Evolutionary conservation across 495 filamentous ascomycete species (phyloP), one percentile per base, ranked within the genome.

Genomic region (Articulospora tetracladia): DNA sequence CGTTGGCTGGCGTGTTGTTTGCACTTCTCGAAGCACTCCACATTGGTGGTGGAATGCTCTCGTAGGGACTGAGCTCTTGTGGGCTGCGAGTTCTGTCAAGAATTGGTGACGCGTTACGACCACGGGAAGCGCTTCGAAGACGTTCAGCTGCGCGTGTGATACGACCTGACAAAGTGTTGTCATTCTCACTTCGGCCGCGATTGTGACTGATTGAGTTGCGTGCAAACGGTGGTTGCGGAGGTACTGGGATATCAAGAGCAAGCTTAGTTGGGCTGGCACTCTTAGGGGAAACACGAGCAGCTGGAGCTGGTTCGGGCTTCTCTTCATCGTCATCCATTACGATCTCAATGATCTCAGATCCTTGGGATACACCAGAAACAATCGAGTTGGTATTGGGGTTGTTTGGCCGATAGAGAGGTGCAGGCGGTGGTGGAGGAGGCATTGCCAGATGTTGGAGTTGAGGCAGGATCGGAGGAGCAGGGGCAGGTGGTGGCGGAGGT

Each of bases 391-490:
- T 53, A 83, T 82, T 36, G 79, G 61, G 22, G 69, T 69, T 53
- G 66, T 70, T 61, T 65, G 4, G 79, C 58, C 78, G 87, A 3
- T 85, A 86, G 1, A 88, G 83, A 58, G 81, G 88, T 1, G 86
- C 86, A 2, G 88, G 86, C 12, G 86, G 86, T 0, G 86, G 86
- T 3, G 86, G 86, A 2, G 86, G 84, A 3, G 84, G 84, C 17
- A 67, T 76, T 26, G 86, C 85, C 10, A 97, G 81, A 72, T 97
- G 92, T 68, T 92, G 88, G n/a, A 96, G 82, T 63, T 96, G 89
- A 53, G 86, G 85, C 39, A 96, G 77, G 28, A 96, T 81, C 12
- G 85, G 85, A 12, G 88, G 86, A 64, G 64, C 54, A 30, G 73
- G 73, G 8, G 74, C 74, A 0, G 77, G 78, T 0, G 77, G 78